Conservation (phyloP, 2,329 filamentous ascomycete species). For the Neonectria magnoliae region DNA sequence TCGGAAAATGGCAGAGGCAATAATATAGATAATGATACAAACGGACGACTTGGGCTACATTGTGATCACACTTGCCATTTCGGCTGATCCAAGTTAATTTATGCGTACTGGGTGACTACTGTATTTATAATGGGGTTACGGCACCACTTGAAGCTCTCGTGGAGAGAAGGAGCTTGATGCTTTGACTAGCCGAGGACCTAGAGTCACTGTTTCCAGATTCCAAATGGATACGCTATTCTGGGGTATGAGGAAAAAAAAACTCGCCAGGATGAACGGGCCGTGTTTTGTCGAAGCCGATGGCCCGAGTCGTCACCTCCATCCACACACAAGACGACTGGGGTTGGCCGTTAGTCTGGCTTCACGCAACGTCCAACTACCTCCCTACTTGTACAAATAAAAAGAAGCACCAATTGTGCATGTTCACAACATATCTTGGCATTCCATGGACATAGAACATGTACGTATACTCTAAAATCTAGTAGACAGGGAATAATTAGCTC, state of each 20-base stretch:
- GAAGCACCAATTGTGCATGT: neutral
- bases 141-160: neutral
- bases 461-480: neutral
- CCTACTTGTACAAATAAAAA: too few relatives aligned
- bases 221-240: neutral
- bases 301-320: neutral
- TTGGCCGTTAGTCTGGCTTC: neutral
- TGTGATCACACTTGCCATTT: neutral
- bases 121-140: neutral
- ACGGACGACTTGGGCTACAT: neutral
- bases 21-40: neutral
- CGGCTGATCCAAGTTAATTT: neutral
- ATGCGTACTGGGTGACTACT: neutral
- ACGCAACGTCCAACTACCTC: neutral
- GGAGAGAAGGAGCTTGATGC: neutral
- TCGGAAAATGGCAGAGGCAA: neutral
- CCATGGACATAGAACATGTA: neutral
- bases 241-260: neutral
- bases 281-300: constrained; percentile 4
- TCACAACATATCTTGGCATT: neutral
- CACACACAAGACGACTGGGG: neutral
- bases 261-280: neutral
- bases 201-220: constrained; percentile 5
- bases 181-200: neutral
- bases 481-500: neutral